Conservation (phyloP, 257 asterid genomes). For the Jacaranda mimosifolia region DNA sequence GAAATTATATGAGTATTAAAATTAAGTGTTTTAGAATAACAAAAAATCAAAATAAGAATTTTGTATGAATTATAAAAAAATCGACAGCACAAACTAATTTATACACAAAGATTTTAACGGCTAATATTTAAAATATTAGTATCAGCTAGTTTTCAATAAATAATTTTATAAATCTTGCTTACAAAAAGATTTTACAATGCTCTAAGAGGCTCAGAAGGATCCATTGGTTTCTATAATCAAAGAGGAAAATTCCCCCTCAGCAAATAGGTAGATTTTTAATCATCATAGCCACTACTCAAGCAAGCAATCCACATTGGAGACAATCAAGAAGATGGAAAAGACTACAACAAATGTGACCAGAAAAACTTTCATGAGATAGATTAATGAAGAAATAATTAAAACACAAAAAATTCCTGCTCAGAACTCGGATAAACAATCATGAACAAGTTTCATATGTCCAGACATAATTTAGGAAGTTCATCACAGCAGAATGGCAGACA, state of each 20-base stretch:
- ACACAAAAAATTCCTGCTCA: conserved; percentile 38
- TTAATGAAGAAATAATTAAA: not conserved
- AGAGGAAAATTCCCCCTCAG: conserved; percentile 54
- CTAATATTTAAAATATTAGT: too few relatives aligned
- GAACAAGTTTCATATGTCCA: conserved; percentile 61
- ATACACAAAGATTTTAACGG: too few relatives aligned
- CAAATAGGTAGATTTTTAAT: conserved; percentile 64
- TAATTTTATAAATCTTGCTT: too few relatives aligned
- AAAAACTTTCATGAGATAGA: not conserved
- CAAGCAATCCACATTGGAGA: not conserved
- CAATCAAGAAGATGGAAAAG: not conserved
- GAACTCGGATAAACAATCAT: conserved; percentile 50
- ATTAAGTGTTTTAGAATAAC: too few relatives aligned
- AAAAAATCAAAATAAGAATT: too few relatives aligned
- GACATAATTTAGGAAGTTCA: conserved; percentile 56
- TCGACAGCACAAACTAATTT: too few relatives aligned
- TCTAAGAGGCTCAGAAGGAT: conserved; percentile 72
- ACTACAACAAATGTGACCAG: not conserved
- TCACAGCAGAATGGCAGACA: conserved; percentile 38
- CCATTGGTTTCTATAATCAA: conserved; percentile 80
- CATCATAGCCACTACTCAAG: conserved; percentile 61
- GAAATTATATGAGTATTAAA: too few relatives aligned
- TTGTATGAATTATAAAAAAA: too few relatives aligned
- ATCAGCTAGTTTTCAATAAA: too few relatives aligned
- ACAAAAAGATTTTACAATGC: too few relatives aligned